A percentile compares a stretch with the other conserved stretches of the same genome.
Conservation (phyloP, 164 flowering plant genomes). For the Litsea cubeba region DNA sequence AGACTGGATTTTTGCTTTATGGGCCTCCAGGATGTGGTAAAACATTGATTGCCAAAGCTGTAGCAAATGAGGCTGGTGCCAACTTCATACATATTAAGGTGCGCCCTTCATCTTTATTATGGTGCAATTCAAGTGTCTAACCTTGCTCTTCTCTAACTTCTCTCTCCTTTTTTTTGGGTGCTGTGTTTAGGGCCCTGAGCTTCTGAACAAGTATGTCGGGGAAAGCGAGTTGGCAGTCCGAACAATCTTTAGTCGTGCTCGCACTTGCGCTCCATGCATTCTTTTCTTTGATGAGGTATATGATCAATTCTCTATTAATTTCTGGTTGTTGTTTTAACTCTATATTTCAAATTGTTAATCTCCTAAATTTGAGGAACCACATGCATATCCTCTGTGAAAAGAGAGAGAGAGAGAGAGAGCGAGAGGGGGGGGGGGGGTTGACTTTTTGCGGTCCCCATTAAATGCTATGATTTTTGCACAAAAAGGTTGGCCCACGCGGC, state of each 20-base stretch:
- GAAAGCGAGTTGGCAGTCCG: conserved; percentile 91
- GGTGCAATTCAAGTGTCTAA: background rate
- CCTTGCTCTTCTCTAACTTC: background rate
- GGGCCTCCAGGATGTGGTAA: conserved; percentile 99
- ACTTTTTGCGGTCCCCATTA: background rate
- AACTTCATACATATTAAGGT: conserved; percentile 97
- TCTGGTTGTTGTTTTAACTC: background rate
- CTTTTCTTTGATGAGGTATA: conserved; percentile 95
- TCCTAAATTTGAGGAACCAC: too few relatives aligned
- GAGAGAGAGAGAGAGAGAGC: rapidly evolving
- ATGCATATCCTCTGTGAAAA: too few relatives aligned
- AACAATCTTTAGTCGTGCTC: conserved; percentile 78
- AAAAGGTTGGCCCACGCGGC: too few relatives aligned
- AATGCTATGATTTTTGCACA: too few relatives aligned
- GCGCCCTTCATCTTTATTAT: background rate
- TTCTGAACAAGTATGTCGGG: conserved; percentile 92
- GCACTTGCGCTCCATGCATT: conserved; percentile 89
- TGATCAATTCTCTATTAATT: background rate
- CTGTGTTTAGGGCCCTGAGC: conserved; percentile 77
- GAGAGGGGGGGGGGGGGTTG: background rate
- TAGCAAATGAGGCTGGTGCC: conserved; percentile 96
- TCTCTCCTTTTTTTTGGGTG: background rate
- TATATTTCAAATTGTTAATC: background rate
- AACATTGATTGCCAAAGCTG: conserved; percentile 94
- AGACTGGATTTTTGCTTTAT: conserved; percentile 85